phyloP scores from a whole-genome alignment of 345 rosid species.

The Eutrema heterophyllum region DNA sequence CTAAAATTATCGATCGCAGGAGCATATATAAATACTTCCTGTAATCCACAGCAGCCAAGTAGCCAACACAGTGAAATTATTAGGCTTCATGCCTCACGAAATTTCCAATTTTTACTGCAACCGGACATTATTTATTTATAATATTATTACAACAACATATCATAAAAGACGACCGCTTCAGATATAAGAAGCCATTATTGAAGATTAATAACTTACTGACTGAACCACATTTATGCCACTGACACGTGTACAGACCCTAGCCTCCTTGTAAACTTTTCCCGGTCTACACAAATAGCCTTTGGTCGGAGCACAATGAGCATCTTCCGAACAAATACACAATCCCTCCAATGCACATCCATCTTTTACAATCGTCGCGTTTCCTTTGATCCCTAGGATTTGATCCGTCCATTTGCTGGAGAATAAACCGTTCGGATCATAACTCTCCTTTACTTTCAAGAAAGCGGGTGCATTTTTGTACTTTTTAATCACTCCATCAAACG shows the following conservation, averaged over 20 bases:
- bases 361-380: constrained; percentile 25
- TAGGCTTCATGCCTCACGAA: not conserved
- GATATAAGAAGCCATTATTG: not conserved
- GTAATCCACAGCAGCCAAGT: not conserved
- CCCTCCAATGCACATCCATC: constrained; percentile 74
- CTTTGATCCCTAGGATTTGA: constrained; percentile 50
- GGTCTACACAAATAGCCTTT: constrained; percentile 59
- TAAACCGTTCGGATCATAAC: constrained; percentile 53
- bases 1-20: too few relatives aligned
- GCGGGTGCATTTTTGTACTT: constrained; percentile 39
- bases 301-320: constrained; percentile 58
- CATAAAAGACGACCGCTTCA: not conserved
- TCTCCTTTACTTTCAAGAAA: constrained; percentile 46
- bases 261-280: constrained; percentile 48
- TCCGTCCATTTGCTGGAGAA: constrained; percentile 77
- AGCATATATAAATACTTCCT: too few relatives aligned
- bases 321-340: constrained; percentile 59
- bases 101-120: not conserved
- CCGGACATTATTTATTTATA: not conserved
- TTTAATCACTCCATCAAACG: constrained; percentile 45
- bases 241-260: constrained; percentile 47
- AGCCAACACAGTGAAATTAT: not conserved
- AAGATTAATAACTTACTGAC: not conserved
- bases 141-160: not conserved
- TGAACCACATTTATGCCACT: not conserved